Percentiles rank a stretch among this genome's conserved stretches.
These are phyloP conservation scores for Colletotrichum somersetense DNA, from an alignment of 2,329 filamentous ascomycete genomes.

Conservation along the genomic window DNA sequence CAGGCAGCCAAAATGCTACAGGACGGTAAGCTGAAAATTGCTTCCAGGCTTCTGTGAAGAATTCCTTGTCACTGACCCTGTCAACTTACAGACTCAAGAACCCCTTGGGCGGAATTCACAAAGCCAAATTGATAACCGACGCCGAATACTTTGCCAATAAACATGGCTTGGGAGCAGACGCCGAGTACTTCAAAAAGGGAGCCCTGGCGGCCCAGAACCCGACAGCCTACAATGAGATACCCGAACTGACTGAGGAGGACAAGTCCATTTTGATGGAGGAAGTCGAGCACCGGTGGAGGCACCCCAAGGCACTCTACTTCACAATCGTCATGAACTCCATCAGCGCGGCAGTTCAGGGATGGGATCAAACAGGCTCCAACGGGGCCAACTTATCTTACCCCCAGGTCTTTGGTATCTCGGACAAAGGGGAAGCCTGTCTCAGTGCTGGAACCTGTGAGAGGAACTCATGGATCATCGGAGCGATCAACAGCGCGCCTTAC, in stretches of 20 bases:
- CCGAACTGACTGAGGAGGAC: constrained; percentile 59
- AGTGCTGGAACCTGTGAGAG: constrained; percentile 53
- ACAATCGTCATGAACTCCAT: constrained; percentile 65
- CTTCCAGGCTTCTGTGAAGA: neutral
- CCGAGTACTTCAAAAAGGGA: constrained; percentile 57
- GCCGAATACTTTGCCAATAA: constrained; percentile 59
- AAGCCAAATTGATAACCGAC: neutral
- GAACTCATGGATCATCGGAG: constrained; percentile 72
- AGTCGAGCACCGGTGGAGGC: constrained; percentile 62
- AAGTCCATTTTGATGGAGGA: constrained; percentile 57
- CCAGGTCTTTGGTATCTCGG: constrained; percentile 60
- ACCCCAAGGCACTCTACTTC: constrained; percentile 62
- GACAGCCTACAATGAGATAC: constrained; percentile 59
- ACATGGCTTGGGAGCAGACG: constrained; percentile 59
- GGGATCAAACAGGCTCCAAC: constrained; percentile 62
- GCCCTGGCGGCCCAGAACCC: constrained; percentile 66
- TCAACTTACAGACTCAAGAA: neutral
- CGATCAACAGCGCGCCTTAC: constrained; percentile 67
- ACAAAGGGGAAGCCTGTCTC: constrained; percentile 49
- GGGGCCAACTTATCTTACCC: constrained; percentile 64
- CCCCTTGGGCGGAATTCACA: neutral
- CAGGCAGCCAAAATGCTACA: neutral
- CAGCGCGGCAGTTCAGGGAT: constrained; percentile 66
- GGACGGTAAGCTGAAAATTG: neutral
- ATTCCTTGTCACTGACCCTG: constrained; percentile 58